phyloP scores from a whole-genome alignment of 345 rosid genomes.

The Durio zibethinus region DNA sequence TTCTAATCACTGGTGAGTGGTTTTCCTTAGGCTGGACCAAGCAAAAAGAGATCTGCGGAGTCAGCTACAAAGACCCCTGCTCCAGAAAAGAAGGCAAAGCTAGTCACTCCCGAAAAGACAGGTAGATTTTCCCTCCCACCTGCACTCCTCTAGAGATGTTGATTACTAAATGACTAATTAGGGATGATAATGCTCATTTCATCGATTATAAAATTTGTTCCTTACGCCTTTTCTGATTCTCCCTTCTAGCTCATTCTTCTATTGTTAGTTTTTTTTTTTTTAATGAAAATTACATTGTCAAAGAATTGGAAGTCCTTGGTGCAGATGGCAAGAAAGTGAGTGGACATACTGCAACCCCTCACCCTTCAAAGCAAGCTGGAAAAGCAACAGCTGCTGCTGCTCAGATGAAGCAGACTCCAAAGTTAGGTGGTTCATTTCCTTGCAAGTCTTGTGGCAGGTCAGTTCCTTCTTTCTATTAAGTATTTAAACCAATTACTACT shows the following conservation, averaged over 20 bases:
- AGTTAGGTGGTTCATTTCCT: constrained; percentile 34
- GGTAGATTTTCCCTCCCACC: constrained; percentile 35
- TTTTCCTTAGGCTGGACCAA: constrained; percentile 24
- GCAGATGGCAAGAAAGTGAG: constrained; percentile 60
- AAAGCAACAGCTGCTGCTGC: constrained; percentile 43
- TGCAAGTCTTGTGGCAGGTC: constrained; percentile 73
- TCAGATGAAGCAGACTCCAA: constrained; percentile 44
- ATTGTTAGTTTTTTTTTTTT: not conserved
- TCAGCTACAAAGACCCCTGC: constrained; percentile 39
- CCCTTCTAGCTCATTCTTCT: not conserved
- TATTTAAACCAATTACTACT: not conserved
- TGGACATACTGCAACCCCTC: constrained; percentile 67
- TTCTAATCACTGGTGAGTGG: not conserved
- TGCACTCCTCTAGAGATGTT: not conserved
- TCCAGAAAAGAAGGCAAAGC: constrained; percentile 67
- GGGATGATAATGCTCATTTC: constrained; percentile 5
- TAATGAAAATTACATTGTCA: not conserved
- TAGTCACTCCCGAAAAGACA: constrained; percentile 60
- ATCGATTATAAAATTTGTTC: not conserved
- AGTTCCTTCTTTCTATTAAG: not conserved
- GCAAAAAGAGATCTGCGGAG: constrained; percentile 70
- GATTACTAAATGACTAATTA: not conserved
- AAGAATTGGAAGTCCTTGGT: not conserved
- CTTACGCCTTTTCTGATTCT: not conserved
- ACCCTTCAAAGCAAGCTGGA: constrained; percentile 59